Evolutionary conservation across 2,329 filamentous ascomycete species (phyloP), one percentile per base, ranked within the genome.

Genomic region (Cordyceps javanica): DNA sequence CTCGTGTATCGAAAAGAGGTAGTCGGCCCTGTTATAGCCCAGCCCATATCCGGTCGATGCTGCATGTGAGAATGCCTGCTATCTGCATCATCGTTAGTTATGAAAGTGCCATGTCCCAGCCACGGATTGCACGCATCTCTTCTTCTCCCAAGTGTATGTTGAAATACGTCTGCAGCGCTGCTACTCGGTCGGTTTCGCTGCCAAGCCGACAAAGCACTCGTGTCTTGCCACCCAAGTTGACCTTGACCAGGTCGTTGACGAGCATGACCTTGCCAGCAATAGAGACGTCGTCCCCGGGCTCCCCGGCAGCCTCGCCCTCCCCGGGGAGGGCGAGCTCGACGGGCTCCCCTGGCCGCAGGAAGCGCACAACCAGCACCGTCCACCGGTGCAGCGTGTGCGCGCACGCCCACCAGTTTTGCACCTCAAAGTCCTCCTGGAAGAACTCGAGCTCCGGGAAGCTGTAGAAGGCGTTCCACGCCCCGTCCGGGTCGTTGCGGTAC

Each of bases 371-470:
- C 13, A 61, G 41, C 26, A 62, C 50, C 1, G 50, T 61, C 48
- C 49, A 54, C 13, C 56, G 21, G 5, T 61, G 60, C 5, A 55
- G 38, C 10, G 54, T 58, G 28, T 59, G 48, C 10, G 52, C 57
- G 49, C 49, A 49, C 16, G 57, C 56, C 59, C 60, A 63, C 61
- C 59, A 61, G 41, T 62, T 64, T 50, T 59, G 38, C 16, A 64
- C 60, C 19, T 59, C 59, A 21, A 60, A 63, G 34, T 63, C 62
- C 26, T 57, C 59, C 36, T 58, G 55, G 39, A 64, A 62, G 66
- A 88, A 89, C 67, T 89, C 86, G 10, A 79, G 72, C 56, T 88
- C 82, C 0, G 79, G 77, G 65, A 91, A 91, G 59, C 78, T 82
- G 67, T 89, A 90, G 41, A 78, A 81, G 0, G 81, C 73, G 30